These are phyloP conservation scores for Kazachstania psychrophila DNA, from an alignment of 805 yeast species.

Conservation along the genomic window DNA sequence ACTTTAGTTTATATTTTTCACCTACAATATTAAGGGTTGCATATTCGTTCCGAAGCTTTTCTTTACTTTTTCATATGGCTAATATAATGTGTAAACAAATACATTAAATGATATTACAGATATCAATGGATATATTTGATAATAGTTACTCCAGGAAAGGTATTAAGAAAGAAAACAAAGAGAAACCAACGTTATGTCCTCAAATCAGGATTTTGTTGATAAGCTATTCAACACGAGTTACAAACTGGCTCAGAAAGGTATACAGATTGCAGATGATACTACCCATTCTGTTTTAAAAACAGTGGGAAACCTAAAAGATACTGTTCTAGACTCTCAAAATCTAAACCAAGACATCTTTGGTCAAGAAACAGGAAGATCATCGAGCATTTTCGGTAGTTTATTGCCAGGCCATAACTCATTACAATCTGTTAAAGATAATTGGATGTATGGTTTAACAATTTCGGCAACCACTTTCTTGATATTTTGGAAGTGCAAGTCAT, in stretches of 20 bases:
- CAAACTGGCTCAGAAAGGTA: conserved; percentile 9
- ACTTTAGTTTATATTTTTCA: no score
- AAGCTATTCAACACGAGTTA: conserved; percentile 17
- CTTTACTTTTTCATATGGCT: no score
- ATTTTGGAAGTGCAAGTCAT: conserved; percentile 9
- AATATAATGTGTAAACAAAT: no score
- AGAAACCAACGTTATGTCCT: background rate
- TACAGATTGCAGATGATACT: conserved; percentile 6
- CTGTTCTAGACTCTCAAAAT: background rate
- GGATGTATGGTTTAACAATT: conserved; percentile 13
- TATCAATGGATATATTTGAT: no score
- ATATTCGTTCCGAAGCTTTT: no score
- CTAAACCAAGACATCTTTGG: background rate
- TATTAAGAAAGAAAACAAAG: no score
- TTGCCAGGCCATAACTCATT: conserved; percentile 1
- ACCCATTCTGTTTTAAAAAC: conserved; percentile 7
- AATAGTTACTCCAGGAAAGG: no score
- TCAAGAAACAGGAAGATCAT: background rate
- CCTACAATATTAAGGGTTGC: no score
- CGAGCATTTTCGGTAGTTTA: background rate
- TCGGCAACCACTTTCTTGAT: conserved; percentile 13
- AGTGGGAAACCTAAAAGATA: conserved; percentile 4
- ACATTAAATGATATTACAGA: no score
- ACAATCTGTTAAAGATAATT: conserved; percentile 3
- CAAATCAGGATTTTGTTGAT: conserved; percentile 20